Percentiles rank a stretch among this genome's conserved stretches.
Evolutionary conservation across 169 alveolate genomes (phyloP).

Genomic region (Eimeria acervulina): DNA sequence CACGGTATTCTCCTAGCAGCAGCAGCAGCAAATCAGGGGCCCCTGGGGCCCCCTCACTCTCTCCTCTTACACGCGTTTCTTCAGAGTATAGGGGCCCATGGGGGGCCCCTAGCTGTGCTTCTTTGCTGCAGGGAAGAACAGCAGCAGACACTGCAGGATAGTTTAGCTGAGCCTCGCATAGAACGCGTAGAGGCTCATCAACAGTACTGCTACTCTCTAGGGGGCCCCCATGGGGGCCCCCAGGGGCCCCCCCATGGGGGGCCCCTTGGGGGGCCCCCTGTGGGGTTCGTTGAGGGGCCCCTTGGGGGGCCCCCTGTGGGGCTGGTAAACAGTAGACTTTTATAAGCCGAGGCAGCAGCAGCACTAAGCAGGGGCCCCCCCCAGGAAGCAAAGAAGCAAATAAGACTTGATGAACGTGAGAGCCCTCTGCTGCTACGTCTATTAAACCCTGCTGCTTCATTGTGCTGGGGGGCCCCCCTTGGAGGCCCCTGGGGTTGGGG

Average conservation of each 20-base stretch:
- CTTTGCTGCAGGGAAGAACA: constrained; percentile 26
- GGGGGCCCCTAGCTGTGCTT: neutral
- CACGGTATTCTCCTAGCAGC: constrained; percentile 13
- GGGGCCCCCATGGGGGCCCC: too few species aligned
- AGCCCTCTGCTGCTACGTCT: neutral
- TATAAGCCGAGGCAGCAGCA: constrained; percentile 1
- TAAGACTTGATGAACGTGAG: neutral
- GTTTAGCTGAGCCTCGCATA: constrained; percentile 5
- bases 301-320: too few species aligned
- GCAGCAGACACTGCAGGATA: neutral
- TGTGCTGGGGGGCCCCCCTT: too few species aligned
- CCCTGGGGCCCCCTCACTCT: neutral
- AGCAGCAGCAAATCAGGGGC: neutral
- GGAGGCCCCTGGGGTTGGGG: too few species aligned
- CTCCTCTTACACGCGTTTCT: neutral
- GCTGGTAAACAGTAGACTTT: neutral
- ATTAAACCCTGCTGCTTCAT: constrained; percentile 9
- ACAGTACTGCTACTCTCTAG: neutral
- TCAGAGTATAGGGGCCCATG: neutral
- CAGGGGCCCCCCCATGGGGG: too few species aligned
- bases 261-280: too few species aligned
- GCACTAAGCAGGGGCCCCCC: neutral
- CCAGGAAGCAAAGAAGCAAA: neutral
- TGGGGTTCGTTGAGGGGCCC: too few species aligned
- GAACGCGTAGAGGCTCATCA: neutral